phyloP scores from a whole-genome alignment of 306 rosid species.

The Trifolium fragiferum region DNA sequence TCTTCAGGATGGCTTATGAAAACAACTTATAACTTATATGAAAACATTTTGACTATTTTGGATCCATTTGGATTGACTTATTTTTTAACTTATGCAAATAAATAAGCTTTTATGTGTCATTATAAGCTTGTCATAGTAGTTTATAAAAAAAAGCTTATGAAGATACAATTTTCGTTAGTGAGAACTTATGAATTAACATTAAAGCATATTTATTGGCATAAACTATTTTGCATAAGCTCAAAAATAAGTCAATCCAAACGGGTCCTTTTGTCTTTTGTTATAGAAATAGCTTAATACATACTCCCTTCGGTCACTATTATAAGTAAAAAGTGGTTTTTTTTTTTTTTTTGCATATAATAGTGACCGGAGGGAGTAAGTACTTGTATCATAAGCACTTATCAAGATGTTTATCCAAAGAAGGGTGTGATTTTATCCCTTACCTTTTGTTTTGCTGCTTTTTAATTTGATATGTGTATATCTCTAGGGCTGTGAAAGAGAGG shows the following conservation, averaged over 20 bases:
- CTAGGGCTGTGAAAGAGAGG: slow-evolving; percentile 90
- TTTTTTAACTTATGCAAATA: not conserved
- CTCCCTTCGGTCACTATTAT: too few relatives aligned
- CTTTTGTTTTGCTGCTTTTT: slow-evolving; percentile 24
- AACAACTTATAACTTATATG: not conserved
- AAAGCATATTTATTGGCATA: too few relatives aligned
- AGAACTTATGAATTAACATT: too few relatives aligned
- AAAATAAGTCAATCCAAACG: not conserved
- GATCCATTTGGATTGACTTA: too few relatives aligned
- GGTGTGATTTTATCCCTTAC: not conserved
- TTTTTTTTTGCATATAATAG: too few relatives aligned
- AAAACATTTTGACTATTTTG: too few relatives aligned
- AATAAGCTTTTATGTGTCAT: not conserved
- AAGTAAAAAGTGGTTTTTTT: too few relatives aligned
- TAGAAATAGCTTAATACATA: not conserved
- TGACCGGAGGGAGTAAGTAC: too few relatives aligned
- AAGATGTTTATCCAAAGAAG: not conserved
- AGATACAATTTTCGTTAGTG: too few relatives aligned
- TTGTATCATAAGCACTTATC: not conserved
- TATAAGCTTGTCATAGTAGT: too few relatives aligned
- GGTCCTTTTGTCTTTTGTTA: not conserved
- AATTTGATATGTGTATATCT: slow-evolving; percentile 17
- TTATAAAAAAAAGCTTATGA: too few relatives aligned
- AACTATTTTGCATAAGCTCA: too few relatives aligned
- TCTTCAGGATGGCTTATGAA: not conserved